Conservation (phyloP, 352 stramenopile genomes). For the Phytophthora crassamura region DNA sequence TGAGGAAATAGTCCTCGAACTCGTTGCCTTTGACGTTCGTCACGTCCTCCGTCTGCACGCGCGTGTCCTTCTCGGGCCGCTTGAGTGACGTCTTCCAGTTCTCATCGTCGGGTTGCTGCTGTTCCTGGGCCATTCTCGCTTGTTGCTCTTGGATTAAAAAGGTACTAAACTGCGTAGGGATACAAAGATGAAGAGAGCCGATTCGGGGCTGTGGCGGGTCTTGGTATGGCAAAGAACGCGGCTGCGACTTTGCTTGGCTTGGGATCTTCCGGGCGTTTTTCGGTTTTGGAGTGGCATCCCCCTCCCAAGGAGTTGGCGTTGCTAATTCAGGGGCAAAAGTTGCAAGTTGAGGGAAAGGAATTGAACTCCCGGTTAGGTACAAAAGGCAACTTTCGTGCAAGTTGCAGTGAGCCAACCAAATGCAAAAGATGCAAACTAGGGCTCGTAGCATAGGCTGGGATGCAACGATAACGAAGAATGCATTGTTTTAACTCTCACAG, state of each 20-base stretch:
- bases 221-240: background rate
- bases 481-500: too few species aligned
- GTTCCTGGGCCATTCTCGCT: slow-evolving; percentile 38
- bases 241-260: slow-evolving; percentile 11
- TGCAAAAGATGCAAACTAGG: too few species aligned
- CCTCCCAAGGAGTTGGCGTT: slow-evolving; percentile 9
- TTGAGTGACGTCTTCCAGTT: slow-evolving; percentile 85
- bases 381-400: background rate
- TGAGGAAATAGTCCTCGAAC: slow-evolving; percentile 99
- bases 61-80: slow-evolving; percentile 87
- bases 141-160: slow-evolving; percentile 13
- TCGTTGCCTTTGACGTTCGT: slow-evolving; percentile 99
- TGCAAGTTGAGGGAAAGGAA: background rate
- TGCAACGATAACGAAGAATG: too few species aligned
- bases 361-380: too few species aligned
- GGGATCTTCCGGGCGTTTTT: slow-evolving; percentile 39
- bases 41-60: slow-evolving; percentile 95
- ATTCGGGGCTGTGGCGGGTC: slow-evolving; percentile 16
- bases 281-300: slow-evolving; percentile 19
- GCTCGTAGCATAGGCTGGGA: too few species aligned
- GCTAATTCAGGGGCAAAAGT: slow-evolving; percentile 11
- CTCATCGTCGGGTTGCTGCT: slow-evolving; percentile 45
- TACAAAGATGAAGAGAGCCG: slow-evolving; percentile 21
- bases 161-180: slow-evolving; percentile 16
- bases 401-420: slow-evolving; percentile 14